These are phyloP conservation scores for Pyracantha coccinea DNA, from an alignment of 331 rosid genomes.

Conservation along the genomic window DNA sequence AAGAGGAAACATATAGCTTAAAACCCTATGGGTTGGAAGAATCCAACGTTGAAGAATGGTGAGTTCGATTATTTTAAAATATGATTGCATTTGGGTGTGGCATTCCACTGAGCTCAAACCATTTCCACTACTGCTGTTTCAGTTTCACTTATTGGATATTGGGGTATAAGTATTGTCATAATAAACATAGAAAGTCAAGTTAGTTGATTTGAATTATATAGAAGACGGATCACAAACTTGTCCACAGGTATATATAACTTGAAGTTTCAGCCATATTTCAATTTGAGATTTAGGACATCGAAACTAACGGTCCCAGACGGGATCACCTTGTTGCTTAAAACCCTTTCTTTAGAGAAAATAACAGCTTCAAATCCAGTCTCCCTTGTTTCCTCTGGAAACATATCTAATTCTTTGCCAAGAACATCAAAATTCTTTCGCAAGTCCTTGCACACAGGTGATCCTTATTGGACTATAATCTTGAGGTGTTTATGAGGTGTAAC, in stretches of 20 bases:
- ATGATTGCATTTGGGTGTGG: neutral
- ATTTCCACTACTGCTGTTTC: neutral
- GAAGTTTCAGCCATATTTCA: neutral
- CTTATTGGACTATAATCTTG: neutral
- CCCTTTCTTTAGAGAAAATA: neutral
- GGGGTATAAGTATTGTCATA: neutral
- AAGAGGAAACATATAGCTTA: constrained; percentile 68
- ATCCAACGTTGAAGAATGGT: constrained; percentile 41
- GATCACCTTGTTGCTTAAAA: neutral
- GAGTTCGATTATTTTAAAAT: constrained; percentile 23
- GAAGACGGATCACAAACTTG: neutral
- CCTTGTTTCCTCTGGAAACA: neutral
- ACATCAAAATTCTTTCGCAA: neutral
- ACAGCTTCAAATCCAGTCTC: neutral
- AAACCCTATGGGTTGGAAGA: constrained; percentile 45
- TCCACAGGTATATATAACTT: neutral
- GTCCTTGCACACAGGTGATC: neutral
- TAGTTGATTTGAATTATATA: neutral
- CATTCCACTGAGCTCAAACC: neutral
- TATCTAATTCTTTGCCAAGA: neutral
- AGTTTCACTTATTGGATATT: neutral
- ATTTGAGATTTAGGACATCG: neutral
- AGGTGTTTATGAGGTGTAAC: neutral
- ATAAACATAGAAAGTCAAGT: neutral
- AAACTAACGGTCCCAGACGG: neutral